A percentile compares a stretch with the other conserved stretches of the same genome.
These are phyloP conservation scores for Peronosclerospora sorghi DNA, from an alignment of 352 stramenopile genomes.

Conservation along the genomic window DNA sequence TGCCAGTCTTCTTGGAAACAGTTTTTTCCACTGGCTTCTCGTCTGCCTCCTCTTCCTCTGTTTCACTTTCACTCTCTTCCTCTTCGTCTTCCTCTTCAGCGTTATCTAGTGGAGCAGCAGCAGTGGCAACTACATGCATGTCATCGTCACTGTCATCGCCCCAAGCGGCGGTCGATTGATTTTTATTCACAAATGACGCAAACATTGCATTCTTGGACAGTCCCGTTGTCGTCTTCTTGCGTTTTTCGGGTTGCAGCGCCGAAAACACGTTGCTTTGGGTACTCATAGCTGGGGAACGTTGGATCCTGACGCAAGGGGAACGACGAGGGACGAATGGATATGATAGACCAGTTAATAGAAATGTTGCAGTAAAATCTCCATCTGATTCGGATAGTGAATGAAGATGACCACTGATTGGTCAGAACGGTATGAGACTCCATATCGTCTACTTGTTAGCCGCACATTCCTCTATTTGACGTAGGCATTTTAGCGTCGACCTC, in stretches of 20 bases:
- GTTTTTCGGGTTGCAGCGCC: constrained; percentile 51
- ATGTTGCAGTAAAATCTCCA: neutral
- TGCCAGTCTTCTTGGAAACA: constrained; percentile 23
- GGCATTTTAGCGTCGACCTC: no score
- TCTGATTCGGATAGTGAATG: neutral
- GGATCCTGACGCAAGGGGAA: neutral
- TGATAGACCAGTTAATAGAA: no score
- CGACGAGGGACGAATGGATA: neutral
- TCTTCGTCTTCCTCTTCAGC: constrained; percentile 34
- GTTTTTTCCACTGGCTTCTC: constrained; percentile 11
- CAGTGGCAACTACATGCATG: constrained; percentile 17
- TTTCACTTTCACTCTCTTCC: constrained; percentile 31
- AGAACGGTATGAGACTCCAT: neutral
- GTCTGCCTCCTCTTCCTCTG: constrained; percentile 29
- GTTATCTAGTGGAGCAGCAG: constrained; percentile 20
- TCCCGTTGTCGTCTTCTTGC: constrained; percentile 44
- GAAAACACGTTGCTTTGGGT: constrained; percentile 31
- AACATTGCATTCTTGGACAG: constrained; percentile 37
- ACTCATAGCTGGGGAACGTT: constrained; percentile 6
- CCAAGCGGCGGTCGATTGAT: constrained; percentile 51
- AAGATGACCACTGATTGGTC: neutral
- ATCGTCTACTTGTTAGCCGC: no score
- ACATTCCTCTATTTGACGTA: no score
- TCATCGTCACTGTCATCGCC: constrained; percentile 71
- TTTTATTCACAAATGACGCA: constrained; percentile 62